Base-by-base conservation (phyloP, 2,329 filamentous ascomycete genomes). In the Coleophoma eucalyptorum region DNA sequence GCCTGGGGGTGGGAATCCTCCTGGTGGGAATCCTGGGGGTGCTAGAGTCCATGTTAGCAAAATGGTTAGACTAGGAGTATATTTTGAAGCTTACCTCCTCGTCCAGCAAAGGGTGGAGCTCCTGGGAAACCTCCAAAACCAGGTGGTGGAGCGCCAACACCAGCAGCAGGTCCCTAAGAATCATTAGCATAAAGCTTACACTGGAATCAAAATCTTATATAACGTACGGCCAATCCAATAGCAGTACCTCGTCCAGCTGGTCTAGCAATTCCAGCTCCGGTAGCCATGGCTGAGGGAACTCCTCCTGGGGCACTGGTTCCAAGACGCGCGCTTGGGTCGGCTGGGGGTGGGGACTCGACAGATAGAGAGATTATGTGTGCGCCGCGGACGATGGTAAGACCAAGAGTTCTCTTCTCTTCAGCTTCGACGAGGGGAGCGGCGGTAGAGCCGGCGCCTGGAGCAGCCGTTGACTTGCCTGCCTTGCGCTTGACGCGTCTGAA, bases 371-470 rank as follows among this genome's bases (percentile, higher is more conserved):
- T 89, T 56, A 99, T 94, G 62, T 96, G 89, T 51, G 92, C 90
- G 64, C 94, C 94, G 64, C 94, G 90, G 56, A 99, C 83, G 62
- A 99, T 99, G 16, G 90, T 92, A 58, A 99, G 79, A 51, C 94
- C 94, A 34, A 99, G 83, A n/a, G 91, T 96, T 65, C 94, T 87
- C 80, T 97, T 97, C 75, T 97, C 94, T 74, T 99, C 93, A 13
- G 87, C 84, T 74, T 97, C 91, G 62, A 96, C 80, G 45, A 87
- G 81, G 65, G 88, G 81, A 56, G 79, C 76, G 46, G 80, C 70
- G 47, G 81, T 75, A 59, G 83, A 79, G 50, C 79, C 78, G 58
- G 84, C 77, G 55, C 64, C 65, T 55, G 65, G 64, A 49, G 65
- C 65, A 38, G 87, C 83, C 46, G 80, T 71, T 48, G 81, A 75